These are phyloP conservation scores for Pseudomonodictys pantanalensis DNA, from an alignment of 495 filamentous ascomycete genomes.

Conservation along the genomic window DNA sequence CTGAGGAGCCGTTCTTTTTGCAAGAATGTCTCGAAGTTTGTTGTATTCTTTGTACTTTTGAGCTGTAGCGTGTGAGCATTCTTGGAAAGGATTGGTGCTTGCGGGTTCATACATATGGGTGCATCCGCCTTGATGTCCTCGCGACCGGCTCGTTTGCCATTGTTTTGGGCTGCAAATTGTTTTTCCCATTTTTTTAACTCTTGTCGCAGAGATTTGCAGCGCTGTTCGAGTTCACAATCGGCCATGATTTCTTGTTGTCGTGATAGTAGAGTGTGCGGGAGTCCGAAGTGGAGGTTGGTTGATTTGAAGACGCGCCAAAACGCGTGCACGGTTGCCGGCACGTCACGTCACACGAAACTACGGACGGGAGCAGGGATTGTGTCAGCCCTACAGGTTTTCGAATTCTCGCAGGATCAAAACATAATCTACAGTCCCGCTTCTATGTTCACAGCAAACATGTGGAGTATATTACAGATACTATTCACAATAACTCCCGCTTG, in stretches of 20 bases:
- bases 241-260: conserved; percentile 17
- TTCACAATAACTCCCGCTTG: conserved; percentile 33
- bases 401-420: too few relatives aligned
- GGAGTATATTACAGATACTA: conserved; percentile 33
- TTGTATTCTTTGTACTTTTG: conserved; percentile 90
- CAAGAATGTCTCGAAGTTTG: conserved; percentile 60
- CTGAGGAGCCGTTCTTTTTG: conserved; percentile 46
- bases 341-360: conserved; percentile 18
- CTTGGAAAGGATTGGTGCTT: neutral
- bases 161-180: conserved; percentile 64
- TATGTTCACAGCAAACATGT: conserved; percentile 6
- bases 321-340: conserved; percentile 4
- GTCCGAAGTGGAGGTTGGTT: conserved; percentile 24
- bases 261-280: neutral
- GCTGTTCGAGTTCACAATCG: conserved; percentile 14
- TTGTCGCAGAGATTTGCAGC: conserved; percentile 51
- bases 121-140: conserved; percentile 84
- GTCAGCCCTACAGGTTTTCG: conserved; percentile 4
- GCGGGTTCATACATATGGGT: conserved; percentile 63
- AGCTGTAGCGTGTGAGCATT: conserved; percentile 48
- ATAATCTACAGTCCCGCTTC: too few relatives aligned
- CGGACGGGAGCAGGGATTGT: neutral
- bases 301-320: conserved; percentile 18
- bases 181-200: conserved; percentile 89
- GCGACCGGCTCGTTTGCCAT: conserved; percentile 72